Percentiles rank a stretch among this genome's conserved stretches.
These are phyloP conservation scores for Sedum album DNA, from an alignment of 164 flowering plant species.

Conservation along the genomic window DNA sequence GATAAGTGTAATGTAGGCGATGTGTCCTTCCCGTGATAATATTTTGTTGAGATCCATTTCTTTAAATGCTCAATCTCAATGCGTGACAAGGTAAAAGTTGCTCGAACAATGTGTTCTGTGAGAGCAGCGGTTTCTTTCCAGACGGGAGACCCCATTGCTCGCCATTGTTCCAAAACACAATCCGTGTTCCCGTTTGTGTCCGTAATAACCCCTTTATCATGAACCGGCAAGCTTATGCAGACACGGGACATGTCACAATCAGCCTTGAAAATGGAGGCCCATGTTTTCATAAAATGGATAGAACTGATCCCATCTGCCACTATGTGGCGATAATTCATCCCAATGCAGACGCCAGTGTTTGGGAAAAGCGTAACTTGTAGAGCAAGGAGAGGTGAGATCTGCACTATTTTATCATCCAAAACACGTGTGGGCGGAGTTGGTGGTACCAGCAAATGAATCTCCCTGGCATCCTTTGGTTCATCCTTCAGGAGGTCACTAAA, in stretches of 20 bases:
- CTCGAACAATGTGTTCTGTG: neutral
- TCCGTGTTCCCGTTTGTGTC: constrained; percentile 12
- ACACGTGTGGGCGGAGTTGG: neutral
- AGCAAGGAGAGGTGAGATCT: constrained; percentile 16
- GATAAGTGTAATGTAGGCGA: constrained; percentile 13
- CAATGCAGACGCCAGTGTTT: constrained; percentile 19
- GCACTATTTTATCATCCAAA: neutral
- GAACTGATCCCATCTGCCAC: constrained; percentile 24
- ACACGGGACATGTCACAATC: neutral
- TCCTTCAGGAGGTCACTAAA: constrained; percentile 7
- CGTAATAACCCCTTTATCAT: constrained; percentile 11
- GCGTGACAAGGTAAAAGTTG: neutral
- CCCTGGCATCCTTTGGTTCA: constrained; percentile 3
- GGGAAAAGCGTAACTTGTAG: constrained; percentile 26
- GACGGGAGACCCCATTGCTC: neutral
- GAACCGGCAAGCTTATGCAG: neutral
- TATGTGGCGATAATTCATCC: constrained; percentile 15
- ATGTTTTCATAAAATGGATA: constrained; percentile 23
- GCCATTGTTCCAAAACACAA: constrained; percentile 3
- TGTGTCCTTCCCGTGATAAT: neutral
- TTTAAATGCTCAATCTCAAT: constrained; percentile 10
- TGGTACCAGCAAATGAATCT: constrained; percentile 14
- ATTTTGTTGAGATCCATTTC: constrained; percentile 5
- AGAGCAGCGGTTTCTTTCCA: neutral
- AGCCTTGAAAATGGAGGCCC: constrained; percentile 22